Evolutionary conservation across 2,329 filamentous ascomycete species (phyloP).

Genomic region (Didymella glomerata): DNA sequence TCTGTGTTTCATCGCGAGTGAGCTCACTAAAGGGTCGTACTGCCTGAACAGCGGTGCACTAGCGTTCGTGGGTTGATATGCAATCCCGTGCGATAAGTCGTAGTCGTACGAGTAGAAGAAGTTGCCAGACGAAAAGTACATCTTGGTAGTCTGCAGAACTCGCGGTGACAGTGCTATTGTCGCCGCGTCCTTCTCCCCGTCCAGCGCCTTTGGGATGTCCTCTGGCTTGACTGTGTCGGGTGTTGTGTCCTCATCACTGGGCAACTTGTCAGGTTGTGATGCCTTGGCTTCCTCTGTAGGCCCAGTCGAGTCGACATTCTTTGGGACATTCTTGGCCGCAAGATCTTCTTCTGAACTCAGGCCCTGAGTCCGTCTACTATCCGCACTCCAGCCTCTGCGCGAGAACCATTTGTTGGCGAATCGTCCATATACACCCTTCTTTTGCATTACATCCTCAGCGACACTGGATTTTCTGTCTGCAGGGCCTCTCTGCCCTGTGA

Average conservation of each 20-base stretch:
- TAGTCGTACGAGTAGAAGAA: constrained; percentile 97
- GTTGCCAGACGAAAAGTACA: constrained; percentile 82
- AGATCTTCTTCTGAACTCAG: constrained; percentile 65
- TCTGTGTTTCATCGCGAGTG: neutral
- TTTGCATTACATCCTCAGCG: constrained; percentile 86
- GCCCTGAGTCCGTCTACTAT: constrained; percentile 74
- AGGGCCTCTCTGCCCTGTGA: constrained; percentile 39
- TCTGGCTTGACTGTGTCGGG: constrained; percentile 42
- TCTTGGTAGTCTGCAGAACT: constrained; percentile 80
- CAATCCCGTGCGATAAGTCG: constrained; percentile 78
- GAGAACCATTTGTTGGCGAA: constrained; percentile 95
- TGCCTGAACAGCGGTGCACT: constrained; percentile 72
- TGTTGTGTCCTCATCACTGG: constrained; percentile 18
- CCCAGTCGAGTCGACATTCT: constrained; percentile 44
- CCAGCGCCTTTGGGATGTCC: constrained; percentile 48
- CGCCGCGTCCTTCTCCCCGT: constrained; percentile 44
- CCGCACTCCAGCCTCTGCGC: constrained; percentile 78
- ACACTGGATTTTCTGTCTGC: constrained; percentile 62
- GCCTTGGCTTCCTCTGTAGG: constrained; percentile 37
- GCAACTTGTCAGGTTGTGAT: constrained; percentile 32
- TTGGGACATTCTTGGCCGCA: constrained; percentile 45
- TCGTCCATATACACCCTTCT: constrained; percentile 82
- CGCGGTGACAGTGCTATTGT: constrained; percentile 73
- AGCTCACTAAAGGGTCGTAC: constrained; percentile 71
- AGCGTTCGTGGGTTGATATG: constrained; percentile 52